Conservation (phyloP, 768 basidiomycete genomes). For the Tylopilus sp. region DNA sequence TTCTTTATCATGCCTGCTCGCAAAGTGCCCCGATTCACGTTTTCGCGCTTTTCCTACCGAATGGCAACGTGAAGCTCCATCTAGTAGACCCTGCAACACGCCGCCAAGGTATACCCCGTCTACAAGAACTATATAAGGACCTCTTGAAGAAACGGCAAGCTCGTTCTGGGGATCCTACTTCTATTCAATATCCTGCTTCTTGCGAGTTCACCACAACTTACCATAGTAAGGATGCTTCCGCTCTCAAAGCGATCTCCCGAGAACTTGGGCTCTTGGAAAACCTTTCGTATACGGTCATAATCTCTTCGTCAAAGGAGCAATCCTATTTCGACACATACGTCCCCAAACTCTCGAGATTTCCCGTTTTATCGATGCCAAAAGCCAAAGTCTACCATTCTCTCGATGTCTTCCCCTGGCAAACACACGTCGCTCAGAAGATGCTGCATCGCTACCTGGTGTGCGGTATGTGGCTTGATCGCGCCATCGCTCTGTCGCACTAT, state of each 20-base stretch:
- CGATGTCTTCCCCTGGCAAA: slow-evolving; percentile 88
- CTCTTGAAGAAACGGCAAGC: slow-evolving; percentile 50
- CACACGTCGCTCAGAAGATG: slow-evolving; percentile 79
- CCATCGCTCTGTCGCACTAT: slow-evolving; percentile 78
- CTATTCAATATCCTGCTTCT: slow-evolving; percentile 62
- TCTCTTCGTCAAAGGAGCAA: slow-evolving; percentile 85
- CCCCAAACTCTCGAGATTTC: slow-evolving; percentile 77
- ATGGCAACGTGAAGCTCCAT: slow-evolving; percentile 69
- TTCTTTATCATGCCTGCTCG: slow-evolving; percentile 85
- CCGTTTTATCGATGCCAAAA: slow-evolving; percentile 83
- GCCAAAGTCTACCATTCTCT: slow-evolving; percentile 69
- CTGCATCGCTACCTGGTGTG: slow-evolving; percentile 75
- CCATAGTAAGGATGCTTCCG: slow-evolving; percentile 73
- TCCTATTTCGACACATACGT: slow-evolving; percentile 74
- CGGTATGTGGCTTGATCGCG: slow-evolving; percentile 76
- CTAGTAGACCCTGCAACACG: slow-evolving; percentile 89
- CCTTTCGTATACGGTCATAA: slow-evolving; percentile 68
- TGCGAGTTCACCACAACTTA: slow-evolving; percentile 68
- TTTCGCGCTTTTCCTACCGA: slow-evolving; percentile 82
- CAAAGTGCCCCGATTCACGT: slow-evolving; percentile 75
- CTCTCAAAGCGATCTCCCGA: slow-evolving; percentile 82
- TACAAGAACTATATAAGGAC: slow-evolving; percentile 72
- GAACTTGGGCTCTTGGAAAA: slow-evolving; percentile 78
- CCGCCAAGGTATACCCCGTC: slow-evolving; percentile 74
- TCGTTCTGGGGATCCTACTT: slow-evolving; percentile 38